These are phyloP conservation scores for Beauveria pseudobassiana DNA, from an alignment of 2,329 filamentous ascomycete genomes.

Conservation along the genomic window DNA sequence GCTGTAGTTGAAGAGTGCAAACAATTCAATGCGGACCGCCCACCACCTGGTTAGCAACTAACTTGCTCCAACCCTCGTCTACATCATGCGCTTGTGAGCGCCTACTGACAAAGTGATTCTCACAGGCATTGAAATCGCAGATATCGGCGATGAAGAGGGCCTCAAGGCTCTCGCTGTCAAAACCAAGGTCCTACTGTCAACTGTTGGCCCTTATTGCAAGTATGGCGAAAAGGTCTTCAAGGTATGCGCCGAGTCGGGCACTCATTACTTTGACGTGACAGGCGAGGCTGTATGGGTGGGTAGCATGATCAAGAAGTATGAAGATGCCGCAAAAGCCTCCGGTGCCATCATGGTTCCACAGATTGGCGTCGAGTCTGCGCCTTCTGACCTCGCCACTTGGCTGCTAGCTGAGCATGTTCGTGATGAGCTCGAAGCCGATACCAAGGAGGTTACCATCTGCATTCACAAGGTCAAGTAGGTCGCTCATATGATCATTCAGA, in stretches of 20 bases:
- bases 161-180: slow-evolving; percentile 45
- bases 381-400: slow-evolving; percentile 52
- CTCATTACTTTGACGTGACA: slow-evolving; percentile 57
- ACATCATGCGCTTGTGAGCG: not conserved
- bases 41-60: slow-evolving; percentile 52
- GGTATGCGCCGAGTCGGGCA: slow-evolving; percentile 54
- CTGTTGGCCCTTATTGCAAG: slow-evolving; percentile 50
- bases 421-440: slow-evolving; percentile 39
- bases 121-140: slow-evolving; percentile 45
- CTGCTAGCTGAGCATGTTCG: slow-evolving; percentile 43
- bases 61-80: not conserved
- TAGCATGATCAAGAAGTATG: slow-evolving; percentile 55
- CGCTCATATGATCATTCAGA: not conserved
- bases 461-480: slow-evolving; percentile 35
- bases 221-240: slow-evolving; percentile 53
- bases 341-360: slow-evolving; percentile 57
- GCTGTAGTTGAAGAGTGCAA: slow-evolving; percentile 60
- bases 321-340: slow-evolving; percentile 40
- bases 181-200: slow-evolving; percentile 48
- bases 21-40: slow-evolving; percentile 59
- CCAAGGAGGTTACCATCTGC: slow-evolving; percentile 47
- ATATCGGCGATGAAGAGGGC: slow-evolving; percentile 37
- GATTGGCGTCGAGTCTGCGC: slow-evolving; percentile 54
- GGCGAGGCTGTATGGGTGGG: slow-evolving; percentile 52
- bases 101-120: not conserved